Conservation (phyloP, 345 rosid species). For the Acer saccharum region DNA sequence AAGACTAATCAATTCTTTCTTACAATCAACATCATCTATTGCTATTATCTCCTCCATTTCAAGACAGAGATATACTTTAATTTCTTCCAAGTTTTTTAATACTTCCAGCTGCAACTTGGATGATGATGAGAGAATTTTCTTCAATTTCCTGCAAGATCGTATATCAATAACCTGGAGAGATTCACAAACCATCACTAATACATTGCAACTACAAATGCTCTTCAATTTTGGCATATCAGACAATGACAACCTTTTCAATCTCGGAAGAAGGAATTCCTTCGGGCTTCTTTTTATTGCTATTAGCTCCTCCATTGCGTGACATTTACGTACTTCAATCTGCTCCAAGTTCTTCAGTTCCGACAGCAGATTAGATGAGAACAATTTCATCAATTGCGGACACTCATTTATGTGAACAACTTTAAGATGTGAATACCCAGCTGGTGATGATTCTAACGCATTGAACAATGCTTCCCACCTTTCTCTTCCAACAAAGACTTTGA, state of each 20-base stretch:
- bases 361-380: background rate
- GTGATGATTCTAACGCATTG: background rate
- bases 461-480: no score
- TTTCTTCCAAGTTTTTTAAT: no score
- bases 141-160: no score
- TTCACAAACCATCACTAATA: background rate
- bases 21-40: no score
- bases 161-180: no score
- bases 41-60: no score
- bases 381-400: background rate
- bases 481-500: no score
- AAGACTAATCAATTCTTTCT: no score
- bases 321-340: accelerated
- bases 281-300: background rate
- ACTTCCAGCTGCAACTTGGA: no score
- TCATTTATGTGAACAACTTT: background rate
- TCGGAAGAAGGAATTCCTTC: background rate
- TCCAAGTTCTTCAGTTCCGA: background rate
- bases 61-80: no score
- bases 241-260: background rate
- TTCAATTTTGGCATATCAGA: background rate
- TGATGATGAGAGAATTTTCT: no score
- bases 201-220: background rate
- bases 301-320: background rate
- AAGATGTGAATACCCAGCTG: background rate